A percentile compares a stretch with the other conserved stretches of the same genome.
Evolutionary conservation across 192 early-diverging fungal genomes (phyloP).

Genomic region (Coemansia sp.): DNA sequence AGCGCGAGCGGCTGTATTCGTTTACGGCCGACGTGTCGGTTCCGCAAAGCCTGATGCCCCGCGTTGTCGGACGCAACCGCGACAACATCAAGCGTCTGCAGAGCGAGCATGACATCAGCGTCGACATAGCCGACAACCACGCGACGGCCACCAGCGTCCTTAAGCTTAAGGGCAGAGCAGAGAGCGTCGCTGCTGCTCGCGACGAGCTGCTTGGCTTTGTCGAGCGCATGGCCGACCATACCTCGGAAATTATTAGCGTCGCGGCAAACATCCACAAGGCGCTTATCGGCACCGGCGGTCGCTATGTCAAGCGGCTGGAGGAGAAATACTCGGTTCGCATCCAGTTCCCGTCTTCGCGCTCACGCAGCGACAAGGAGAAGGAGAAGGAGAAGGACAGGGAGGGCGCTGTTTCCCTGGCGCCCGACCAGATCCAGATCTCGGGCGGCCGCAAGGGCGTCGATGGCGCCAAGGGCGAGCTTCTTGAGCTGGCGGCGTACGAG

Average conservation of each 20-base stretch:
- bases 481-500: constrained; percentile 82
- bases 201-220: constrained; percentile 64
- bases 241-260: constrained; percentile 56
- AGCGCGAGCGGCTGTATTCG: constrained; percentile 68
- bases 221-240: constrained; percentile 67
- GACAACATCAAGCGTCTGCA: constrained; percentile 76
- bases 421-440: constrained; percentile 74
- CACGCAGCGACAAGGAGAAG: constrained; percentile 18
- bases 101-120: constrained; percentile 69
- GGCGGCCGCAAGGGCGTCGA: constrained; percentile 82
- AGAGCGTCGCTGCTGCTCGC: constrained; percentile 70
- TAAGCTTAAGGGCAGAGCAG: constrained; percentile 72
- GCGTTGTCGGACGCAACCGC: constrained; percentile 89
- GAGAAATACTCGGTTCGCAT: constrained; percentile 74
- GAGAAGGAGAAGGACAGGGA: constrained; percentile 49
- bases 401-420: constrained; percentile 33
- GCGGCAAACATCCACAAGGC: constrained; percentile 64
- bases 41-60: constrained; percentile 63
- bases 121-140: constrained; percentile 54
- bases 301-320: constrained; percentile 69
- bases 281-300: constrained; percentile 68
- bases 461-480: constrained; percentile 73
- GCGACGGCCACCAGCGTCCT: constrained; percentile 52
- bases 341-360: constrained; percentile 61
- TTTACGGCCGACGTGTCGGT: constrained; percentile 68